phyloP scores from a whole-genome alignment of 306 rosid species.

The Vicia faba region DNA sequence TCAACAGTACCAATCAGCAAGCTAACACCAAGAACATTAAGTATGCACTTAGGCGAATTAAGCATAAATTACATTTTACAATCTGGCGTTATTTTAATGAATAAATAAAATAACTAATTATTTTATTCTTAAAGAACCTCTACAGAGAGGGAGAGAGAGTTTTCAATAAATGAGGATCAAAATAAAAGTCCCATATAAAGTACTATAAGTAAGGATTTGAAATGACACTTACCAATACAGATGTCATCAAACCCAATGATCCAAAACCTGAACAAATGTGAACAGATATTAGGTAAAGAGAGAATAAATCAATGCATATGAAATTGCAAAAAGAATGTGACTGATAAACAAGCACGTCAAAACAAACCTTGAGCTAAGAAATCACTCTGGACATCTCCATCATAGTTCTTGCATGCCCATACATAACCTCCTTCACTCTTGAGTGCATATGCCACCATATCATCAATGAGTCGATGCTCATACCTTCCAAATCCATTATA shows the following conservation, averaged over 20 bases:
- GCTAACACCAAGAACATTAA: conserved; percentile 14
- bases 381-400: conserved; percentile 99
- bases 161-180: conserved; percentile 19
- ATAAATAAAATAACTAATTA: conserved; percentile 22
- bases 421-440: conserved; percentile 99
- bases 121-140: not conserved
- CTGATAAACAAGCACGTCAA: conserved; percentile 9
- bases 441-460: conserved; percentile 97
- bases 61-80: not conserved
- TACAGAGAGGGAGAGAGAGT: not conserved
- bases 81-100: not conserved
- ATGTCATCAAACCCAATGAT: conserved; percentile 98
- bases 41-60: not conserved
- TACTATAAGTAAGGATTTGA: not conserved
- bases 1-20: conserved; percentile 22
- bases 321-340: conserved; percentile 25
- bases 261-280: conserved; percentile 73
- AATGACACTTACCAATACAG: conserved; percentile 77
- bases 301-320: conserved; percentile 7
- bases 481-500: conserved; percentile 65
- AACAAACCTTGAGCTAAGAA: conserved; percentile 95
- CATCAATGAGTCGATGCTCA: conserved; percentile 98
- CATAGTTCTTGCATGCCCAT: conserved; percentile 99
- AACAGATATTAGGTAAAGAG: conserved; percentile 37
- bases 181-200: conserved; percentile 15